A percentile compares a stretch with the other conserved stretches of the same genome.
Conservation (phyloP, 805 yeast species). For the Candida sphagnicola region DNA sequence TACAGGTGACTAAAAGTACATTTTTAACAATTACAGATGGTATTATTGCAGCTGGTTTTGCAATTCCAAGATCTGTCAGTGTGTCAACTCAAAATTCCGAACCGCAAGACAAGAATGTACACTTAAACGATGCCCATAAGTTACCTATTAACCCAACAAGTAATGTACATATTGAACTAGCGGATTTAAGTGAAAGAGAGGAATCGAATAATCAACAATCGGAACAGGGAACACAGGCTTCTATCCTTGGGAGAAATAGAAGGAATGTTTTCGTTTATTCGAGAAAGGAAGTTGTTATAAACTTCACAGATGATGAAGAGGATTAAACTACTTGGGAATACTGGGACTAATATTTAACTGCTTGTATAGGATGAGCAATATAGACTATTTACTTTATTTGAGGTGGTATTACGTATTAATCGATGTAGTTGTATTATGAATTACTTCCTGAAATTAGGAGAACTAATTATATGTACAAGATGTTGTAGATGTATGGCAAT, state of each 20-base stretch:
- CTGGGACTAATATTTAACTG: too few species aligned
- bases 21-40: slow-evolving; percentile 47
- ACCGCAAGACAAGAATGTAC: slow-evolving; percentile 3
- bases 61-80: slow-evolving; percentile 50
- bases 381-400: too few species aligned
- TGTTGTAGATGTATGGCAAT: too few species aligned
- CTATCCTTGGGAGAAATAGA: slow-evolving; percentile 12
- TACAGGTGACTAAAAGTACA: slow-evolving; percentile 28
- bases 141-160: slow-evolving; percentile 2
- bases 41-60: slow-evolving; percentile 54
- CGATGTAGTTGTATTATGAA: too few species aligned
- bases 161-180: slow-evolving; percentile 1
- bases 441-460: too few species aligned
- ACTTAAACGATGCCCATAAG: slow-evolving; percentile 5
- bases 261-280: slow-evolving; percentile 37
- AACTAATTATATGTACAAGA: too few species aligned
- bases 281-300: slow-evolving; percentile 31
- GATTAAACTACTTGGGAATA: too few species aligned
- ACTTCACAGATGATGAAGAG: slow-evolving; percentile 20
- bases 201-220: neutral
- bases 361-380: too few species aligned
- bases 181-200: neutral
- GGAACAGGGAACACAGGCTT: slow-evolving; percentile 1
- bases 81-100: slow-evolving; percentile 18
- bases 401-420: too few species aligned